Conservation (phyloP, 805 yeast species). For the Teunomyces atbi region DNA sequence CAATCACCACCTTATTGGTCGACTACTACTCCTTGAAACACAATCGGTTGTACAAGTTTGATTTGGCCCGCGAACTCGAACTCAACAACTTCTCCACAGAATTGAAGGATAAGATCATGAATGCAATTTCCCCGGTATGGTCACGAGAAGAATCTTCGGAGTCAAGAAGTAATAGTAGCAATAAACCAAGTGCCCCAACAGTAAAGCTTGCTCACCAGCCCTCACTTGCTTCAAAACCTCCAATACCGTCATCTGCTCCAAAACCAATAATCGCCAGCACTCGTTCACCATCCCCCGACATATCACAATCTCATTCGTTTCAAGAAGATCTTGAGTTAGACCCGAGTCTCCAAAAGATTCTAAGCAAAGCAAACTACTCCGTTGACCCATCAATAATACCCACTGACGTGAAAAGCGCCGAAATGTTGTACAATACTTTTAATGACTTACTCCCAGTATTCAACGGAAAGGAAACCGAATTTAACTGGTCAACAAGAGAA, state of each 20-base stretch:
- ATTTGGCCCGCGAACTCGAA: constrained; percentile 42
- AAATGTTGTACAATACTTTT: constrained; percentile 17
- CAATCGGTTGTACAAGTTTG: constrained; percentile 43
- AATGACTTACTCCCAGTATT: constrained; percentile 38
- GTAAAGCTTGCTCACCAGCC: neutral
- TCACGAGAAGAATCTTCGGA: neutral
- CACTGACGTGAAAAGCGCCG: constrained; percentile 23
- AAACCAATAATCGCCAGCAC: neutral
- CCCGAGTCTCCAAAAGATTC: constrained; percentile 11
- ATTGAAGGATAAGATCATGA: constrained; percentile 8
- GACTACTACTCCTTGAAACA: constrained; percentile 28
- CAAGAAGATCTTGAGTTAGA: constrained; percentile 2
- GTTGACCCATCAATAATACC: constrained; percentile 40
- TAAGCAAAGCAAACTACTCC: constrained; percentile 28
- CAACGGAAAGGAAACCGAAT: constrained; percentile 78
- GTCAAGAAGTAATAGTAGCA: neutral
- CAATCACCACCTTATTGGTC: constrained; percentile 19
- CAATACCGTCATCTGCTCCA: neutral
- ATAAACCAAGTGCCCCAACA: neutral
- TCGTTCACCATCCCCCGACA: neutral
- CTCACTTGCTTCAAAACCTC: neutral
- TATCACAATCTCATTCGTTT: neutral
- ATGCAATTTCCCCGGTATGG: constrained; percentile 2
- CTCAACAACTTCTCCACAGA: constrained; percentile 23
- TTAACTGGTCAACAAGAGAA: constrained; percentile 81